Percentiles rank a stretch among this genome's conserved stretches.
Conservation (phyloP, 805 yeast genomes). For the Wickerhamiella azyma region DNA sequence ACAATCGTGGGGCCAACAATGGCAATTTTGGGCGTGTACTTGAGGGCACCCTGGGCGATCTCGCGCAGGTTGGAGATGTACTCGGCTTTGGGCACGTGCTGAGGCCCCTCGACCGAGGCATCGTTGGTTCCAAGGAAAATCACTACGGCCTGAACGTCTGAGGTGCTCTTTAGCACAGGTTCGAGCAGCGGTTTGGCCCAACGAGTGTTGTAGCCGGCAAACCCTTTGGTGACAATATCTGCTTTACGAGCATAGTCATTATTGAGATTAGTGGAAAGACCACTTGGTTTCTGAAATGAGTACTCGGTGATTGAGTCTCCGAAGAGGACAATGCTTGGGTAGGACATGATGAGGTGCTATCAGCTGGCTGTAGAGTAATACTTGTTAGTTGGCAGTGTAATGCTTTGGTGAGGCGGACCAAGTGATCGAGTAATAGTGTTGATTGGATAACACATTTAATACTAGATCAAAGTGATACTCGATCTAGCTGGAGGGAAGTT, state of each 20-base stretch:
- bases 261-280: conserved; percentile 38
- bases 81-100: conserved; percentile 38
- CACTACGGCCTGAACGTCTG: conserved; percentile 29
- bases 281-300: conserved; percentile 30
- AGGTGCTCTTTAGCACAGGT: conserved; percentile 13
- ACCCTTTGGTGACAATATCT: conserved; percentile 65
- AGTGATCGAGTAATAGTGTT: too few species aligned
- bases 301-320: conserved; percentile 63
- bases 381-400: too few species aligned
- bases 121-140: conserved; percentile 80
- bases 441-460: too few species aligned
- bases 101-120: conserved; percentile 31
- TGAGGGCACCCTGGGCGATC: conserved; percentile 31
- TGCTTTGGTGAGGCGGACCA: too few species aligned
- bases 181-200: conserved; percentile 41
- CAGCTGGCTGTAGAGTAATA: too few species aligned
- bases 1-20: conserved; percentile 50
- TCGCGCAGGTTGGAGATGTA: conserved; percentile 35
- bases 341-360: too few species aligned
- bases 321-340: conserved; percentile 37
- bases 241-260: conserved; percentile 30
- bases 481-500: too few species aligned
- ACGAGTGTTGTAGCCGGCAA: conserved; percentile 57
- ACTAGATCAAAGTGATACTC: too few species aligned
- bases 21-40: conserved; percentile 37